Conservation (phyloP, 2,329 filamentous ascomycete genomes). For the Diaporthe amygdali region DNA sequence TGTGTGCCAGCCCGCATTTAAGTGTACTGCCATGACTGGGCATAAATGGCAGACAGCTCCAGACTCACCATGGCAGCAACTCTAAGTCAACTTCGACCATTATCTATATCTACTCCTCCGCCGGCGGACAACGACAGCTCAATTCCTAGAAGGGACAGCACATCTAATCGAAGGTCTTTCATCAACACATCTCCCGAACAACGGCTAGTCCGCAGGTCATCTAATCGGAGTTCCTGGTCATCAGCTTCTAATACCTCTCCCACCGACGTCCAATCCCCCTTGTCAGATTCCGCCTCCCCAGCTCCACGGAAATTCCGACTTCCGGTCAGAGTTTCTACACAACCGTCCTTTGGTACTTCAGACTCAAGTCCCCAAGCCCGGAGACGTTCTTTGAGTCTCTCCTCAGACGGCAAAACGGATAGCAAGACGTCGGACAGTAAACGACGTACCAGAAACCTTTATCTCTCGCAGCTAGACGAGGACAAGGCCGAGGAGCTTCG, state of each 20-base stretch:
- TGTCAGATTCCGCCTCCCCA: slow-evolving; percentile 2
- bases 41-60: slow-evolving; percentile 13
- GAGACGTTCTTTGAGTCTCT: neutral
- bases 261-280: slow-evolving; percentile 7
- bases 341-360: slow-evolving; percentile 10
- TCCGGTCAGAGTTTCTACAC: slow-evolving; percentile 9
- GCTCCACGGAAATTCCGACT: slow-evolving; percentile 14
- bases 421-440: slow-evolving; percentile 5
- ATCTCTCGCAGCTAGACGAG: slow-evolving; percentile 13
- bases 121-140: slow-evolving; percentile 7
- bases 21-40: slow-evolving; percentile 5
- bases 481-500: slow-evolving; percentile 15
- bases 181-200: slow-evolving; percentile 7
- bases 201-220: slow-evolving; percentile 8
- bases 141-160: slow-evolving; percentile 4
- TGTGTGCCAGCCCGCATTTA: slow-evolving; percentile 7
- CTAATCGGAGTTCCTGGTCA: slow-evolving; percentile 6
- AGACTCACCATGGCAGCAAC: slow-evolving; percentile 13
- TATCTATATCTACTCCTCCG: slow-evolving; percentile 13
- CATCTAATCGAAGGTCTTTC: neutral
- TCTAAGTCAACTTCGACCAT: slow-evolving; percentile 1
- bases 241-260: slow-evolving; percentile 5
- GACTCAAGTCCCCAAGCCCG: slow-evolving; percentile 7
- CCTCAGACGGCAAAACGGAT: slow-evolving; percentile 6
- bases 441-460: slow-evolving; percentile 4